Conservation (phyloP, 1,284 basidiomycete species). For the Marasmius fiardii region DNA sequence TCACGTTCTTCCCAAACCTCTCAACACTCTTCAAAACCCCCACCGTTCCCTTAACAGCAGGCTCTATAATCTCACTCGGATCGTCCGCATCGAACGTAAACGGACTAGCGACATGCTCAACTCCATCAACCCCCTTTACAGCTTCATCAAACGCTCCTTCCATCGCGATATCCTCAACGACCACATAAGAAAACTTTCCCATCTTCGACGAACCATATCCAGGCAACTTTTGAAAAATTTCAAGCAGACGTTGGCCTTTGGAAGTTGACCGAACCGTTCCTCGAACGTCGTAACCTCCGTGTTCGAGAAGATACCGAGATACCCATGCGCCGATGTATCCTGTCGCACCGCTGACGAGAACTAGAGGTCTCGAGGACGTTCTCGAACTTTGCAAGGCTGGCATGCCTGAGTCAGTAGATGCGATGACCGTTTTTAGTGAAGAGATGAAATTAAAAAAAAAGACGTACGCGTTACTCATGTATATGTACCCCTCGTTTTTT, state of each 20-base stretch:
- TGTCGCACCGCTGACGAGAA: constrained; percentile 26
- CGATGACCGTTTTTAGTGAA: no score
- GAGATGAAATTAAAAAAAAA: no score
- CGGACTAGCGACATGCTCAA: constrained; percentile 27
- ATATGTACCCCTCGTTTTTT: no score
- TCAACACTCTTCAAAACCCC: constrained; percentile 45
- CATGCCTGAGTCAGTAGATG: no score
- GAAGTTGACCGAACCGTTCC: constrained; percentile 24
- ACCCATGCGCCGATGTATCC: constrained; percentile 20
- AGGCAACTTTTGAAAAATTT: constrained; percentile 15
- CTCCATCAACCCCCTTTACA: constrained; percentile 26
- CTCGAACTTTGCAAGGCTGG: not conserved
- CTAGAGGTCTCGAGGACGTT: not conserved
- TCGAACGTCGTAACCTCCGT: constrained; percentile 19
- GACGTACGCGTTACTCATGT: no score
- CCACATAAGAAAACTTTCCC: constrained; percentile 22
- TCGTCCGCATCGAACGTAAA: constrained; percentile 17
- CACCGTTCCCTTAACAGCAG: constrained; percentile 62
- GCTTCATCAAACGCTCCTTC: constrained; percentile 30
- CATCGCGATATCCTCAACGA: constrained; percentile 25
- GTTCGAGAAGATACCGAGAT: constrained; percentile 20
- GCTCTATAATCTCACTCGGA: constrained; percentile 46
- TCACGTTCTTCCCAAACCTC: constrained; percentile 26
- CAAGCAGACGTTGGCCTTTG: constrained; percentile 23
- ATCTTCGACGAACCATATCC: constrained; percentile 9